Conservation (phyloP, 2,329 filamentous ascomycete species). For the Fusarium sambucinum region DNA sequence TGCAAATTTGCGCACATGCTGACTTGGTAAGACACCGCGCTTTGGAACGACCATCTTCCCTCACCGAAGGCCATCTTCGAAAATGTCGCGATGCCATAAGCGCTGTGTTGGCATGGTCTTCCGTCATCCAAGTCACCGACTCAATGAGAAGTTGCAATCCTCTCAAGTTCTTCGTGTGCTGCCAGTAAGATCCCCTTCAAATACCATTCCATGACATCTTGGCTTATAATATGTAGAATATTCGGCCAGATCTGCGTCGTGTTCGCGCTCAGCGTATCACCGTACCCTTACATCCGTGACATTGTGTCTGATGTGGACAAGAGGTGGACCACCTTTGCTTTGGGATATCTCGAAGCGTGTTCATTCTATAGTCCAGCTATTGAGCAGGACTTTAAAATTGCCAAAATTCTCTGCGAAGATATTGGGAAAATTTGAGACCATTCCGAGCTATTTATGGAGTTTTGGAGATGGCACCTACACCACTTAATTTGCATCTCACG, state of each 20-base stretch:
- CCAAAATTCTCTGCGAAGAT: slow-evolving; percentile 26
- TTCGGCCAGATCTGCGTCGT: slow-evolving; percentile 36
- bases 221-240: not conserved
- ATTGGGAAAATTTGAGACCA: slow-evolving; percentile 17
- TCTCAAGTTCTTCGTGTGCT: slow-evolving; percentile 33
- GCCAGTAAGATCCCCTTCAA: slow-evolving; percentile 7
- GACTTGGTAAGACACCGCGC: slow-evolving; percentile 13
- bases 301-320: slow-evolving; percentile 16
- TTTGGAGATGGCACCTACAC: not conserved
- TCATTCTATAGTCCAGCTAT: slow-evolving; percentile 20
- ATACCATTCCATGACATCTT: rapidly evolving
- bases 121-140: slow-evolving; percentile 24
- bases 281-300: slow-evolving; percentile 27
- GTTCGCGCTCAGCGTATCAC: slow-evolving; percentile 31
- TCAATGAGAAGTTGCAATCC: slow-evolving; percentile 37
- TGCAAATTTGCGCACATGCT: not conserved
- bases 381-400: slow-evolving; percentile 34
- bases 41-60: slow-evolving; percentile 16
- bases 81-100: slow-evolving; percentile 33
- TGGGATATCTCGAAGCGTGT: slow-evolving; percentile 10
- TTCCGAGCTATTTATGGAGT: not conserved
- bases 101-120: slow-evolving; percentile 20
- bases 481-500: not conserved
- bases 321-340: slow-evolving; percentile 26
- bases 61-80: slow-evolving; percentile 29